A percentile compares a stretch with the other conserved stretches of the same genome.
These are phyloP conservation scores for Hemerocallis citrina DNA, from an alignment of 106 monocot species.

Conservation along the genomic window DNA sequence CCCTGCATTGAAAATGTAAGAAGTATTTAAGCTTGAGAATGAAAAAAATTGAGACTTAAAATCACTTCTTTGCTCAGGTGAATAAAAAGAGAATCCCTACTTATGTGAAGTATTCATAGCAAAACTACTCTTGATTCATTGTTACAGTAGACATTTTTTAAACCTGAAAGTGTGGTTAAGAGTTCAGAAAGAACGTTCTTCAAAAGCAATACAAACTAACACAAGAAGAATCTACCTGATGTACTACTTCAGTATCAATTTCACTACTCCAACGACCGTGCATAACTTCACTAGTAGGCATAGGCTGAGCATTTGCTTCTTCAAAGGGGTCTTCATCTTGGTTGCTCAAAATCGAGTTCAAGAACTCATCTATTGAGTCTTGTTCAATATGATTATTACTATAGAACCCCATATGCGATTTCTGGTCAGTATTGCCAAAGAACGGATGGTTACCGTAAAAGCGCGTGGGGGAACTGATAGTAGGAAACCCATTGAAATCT, in stretches of 20 bases:
- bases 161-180: too few species aligned
- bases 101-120: background rate
- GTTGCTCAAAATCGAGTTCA: constrained; percentile 21
- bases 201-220: background rate
- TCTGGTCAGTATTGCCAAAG: constrained; percentile 10
- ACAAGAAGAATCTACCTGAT: background rate
- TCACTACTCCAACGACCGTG: constrained; percentile 11
- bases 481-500: constrained; percentile 20
- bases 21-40: too few species aligned
- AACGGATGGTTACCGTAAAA: constrained; percentile 31
- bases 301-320: constrained; percentile 9
- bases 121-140: background rate
- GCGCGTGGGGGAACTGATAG: constrained; percentile 21
- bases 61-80: background rate
- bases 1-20: background rate
- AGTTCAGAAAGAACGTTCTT: background rate
- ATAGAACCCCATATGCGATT: constrained; percentile 7
- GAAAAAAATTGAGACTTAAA: background rate
- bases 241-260: constrained; percentile 14
- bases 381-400: background rate
- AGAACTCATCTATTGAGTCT: constrained; percentile 19
- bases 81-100: background rate
- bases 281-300: constrained; percentile 1
- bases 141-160: too few species aligned
- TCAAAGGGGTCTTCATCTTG: constrained; percentile 11